Percentiles rank a stretch among this genome's conserved stretches.
phyloP scores from a whole-genome alignment of 192 early-diverging fungal genomes.

The Linderina pennispora region DNA sequence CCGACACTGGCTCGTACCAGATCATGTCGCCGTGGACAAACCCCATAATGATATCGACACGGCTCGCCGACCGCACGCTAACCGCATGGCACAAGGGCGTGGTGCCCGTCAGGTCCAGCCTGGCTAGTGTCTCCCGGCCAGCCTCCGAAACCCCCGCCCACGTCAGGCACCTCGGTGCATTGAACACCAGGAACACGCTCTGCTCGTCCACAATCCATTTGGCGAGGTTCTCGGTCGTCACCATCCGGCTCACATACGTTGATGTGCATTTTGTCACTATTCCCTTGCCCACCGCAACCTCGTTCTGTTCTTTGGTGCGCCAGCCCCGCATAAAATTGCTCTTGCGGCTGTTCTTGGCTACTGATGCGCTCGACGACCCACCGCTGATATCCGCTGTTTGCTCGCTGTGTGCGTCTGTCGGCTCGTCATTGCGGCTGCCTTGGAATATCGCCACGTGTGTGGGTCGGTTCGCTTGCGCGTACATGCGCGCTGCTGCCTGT shows the following conservation, averaged over 20 bases:
- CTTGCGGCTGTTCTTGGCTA: not conserved
- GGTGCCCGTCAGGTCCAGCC: slow-evolving; percentile 66
- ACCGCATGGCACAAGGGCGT: slow-evolving; percentile 83
- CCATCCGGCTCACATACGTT: slow-evolving; percentile 62
- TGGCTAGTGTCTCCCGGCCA: slow-evolving; percentile 65
- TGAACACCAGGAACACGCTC: slow-evolving; percentile 25
- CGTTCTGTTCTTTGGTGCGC: too few species aligned
- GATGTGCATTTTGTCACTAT: slow-evolving; percentile 72
- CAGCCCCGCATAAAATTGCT: too few species aligned
- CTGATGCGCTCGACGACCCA: not conserved
- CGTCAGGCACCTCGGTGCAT: slow-evolving; percentile 19
- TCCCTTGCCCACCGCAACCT: slow-evolving; percentile 50
- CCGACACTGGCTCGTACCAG: slow-evolving; percentile 80
- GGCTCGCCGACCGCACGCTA: slow-evolving; percentile 66
- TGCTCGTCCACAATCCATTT: slow-evolving; percentile 14
- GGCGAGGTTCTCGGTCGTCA: slow-evolving; percentile 64
- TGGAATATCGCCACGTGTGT: slow-evolving; percentile 23
- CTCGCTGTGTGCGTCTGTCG: not conserved
- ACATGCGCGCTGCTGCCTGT: not conserved
- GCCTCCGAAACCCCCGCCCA: slow-evolving; percentile 34
- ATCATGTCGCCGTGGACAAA: slow-evolving; percentile 73
- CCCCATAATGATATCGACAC: slow-evolving; percentile 82
- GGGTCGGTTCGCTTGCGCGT: slow-evolving; percentile 22
- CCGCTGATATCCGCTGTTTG: not conserved
- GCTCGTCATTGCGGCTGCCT: not conserved